These are phyloP conservation scores for Mycena rebaudengoi DNA, from an alignment of 768 basidiomycete genomes.

Conservation along the genomic window DNA sequence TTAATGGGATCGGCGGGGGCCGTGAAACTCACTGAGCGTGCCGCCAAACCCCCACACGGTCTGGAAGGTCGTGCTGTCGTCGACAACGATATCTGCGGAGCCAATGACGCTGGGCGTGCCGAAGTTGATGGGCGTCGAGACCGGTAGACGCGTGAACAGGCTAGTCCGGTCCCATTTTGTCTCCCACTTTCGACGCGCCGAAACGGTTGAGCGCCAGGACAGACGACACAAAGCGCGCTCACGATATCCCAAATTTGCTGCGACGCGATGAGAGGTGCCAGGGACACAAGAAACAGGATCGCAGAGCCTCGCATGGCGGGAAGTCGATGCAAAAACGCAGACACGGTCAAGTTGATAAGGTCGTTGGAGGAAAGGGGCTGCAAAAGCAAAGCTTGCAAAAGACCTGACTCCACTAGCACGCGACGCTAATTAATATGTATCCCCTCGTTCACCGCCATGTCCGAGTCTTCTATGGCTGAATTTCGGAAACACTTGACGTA, in stretches of 20 bases:
- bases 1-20: neutral
- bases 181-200: conserved; percentile 62
- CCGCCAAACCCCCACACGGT: conserved; percentile 74
- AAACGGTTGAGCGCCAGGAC: conserved; percentile 3
- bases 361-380: neutral
- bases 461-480: too few species aligned
- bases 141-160: conserved; percentile 59
- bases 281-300: conserved; percentile 24
- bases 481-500: too few species aligned
- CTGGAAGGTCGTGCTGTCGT: conserved; percentile 66
- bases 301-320: conserved; percentile 20
- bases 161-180: conserved; percentile 61
- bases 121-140: conserved; percentile 64
- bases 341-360: neutral
- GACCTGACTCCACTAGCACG: too few species aligned
- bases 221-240: conserved; percentile 29
- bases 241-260: conserved; percentile 67
- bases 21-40: conserved; percentile 58
- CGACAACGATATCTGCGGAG: conserved; percentile 68
- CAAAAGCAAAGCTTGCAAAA: neutral
- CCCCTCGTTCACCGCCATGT: too few species aligned
- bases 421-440: too few species aligned
- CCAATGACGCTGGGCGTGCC: conserved; percentile 63
- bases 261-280: conserved; percentile 39
- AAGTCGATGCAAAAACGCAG: conserved; percentile 17